phyloP scores from a whole-genome alignment of 768 basidiomycete genomes.

The Termitomyces sp. region DNA sequence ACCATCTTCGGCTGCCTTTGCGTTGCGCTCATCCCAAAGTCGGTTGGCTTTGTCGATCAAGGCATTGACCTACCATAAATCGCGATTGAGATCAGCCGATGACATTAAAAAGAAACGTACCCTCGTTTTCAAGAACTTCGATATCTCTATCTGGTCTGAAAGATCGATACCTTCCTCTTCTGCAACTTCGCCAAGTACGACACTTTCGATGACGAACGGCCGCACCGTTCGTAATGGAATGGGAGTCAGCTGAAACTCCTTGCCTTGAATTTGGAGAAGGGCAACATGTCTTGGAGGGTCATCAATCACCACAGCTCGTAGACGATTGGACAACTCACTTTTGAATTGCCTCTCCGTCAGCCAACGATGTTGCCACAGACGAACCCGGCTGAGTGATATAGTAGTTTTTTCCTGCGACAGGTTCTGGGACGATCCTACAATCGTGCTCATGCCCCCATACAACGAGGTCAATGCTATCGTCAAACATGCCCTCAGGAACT shows the following conservation, averaged over 20 bases:
- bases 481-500: constrained; percentile 96
- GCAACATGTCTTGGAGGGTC: constrained; percentile 74
- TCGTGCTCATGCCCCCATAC: constrained; percentile 99
- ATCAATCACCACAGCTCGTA: not conserved
- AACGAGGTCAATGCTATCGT: constrained; percentile 89
- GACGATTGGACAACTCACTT: constrained; percentile 50
- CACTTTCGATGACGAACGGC: constrained; percentile 87
- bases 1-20: constrained; percentile 51
- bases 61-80: constrained; percentile 53
- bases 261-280: constrained; percentile 80
- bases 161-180: constrained; percentile 76
- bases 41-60: constrained; percentile 75
- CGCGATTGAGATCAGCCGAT: not conserved
- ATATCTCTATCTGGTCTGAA: constrained; percentile 76
- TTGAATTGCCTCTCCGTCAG: constrained; percentile 87
- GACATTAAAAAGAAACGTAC: constrained; percentile 27
- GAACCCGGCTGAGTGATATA: constrained; percentile 94
- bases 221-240: constrained; percentile 88
- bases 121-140: constrained; percentile 71
- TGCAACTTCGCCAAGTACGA: constrained; percentile 69
- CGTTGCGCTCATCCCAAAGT: constrained; percentile 75
- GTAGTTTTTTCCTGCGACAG: constrained; percentile 88
- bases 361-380: constrained; percentile 89
- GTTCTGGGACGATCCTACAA: constrained; percentile 86
- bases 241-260: constrained; percentile 81